Base-by-base conservation (phyloP, 2,329 filamentous ascomycete genomes). In the Periconia macrospinosa region DNA sequence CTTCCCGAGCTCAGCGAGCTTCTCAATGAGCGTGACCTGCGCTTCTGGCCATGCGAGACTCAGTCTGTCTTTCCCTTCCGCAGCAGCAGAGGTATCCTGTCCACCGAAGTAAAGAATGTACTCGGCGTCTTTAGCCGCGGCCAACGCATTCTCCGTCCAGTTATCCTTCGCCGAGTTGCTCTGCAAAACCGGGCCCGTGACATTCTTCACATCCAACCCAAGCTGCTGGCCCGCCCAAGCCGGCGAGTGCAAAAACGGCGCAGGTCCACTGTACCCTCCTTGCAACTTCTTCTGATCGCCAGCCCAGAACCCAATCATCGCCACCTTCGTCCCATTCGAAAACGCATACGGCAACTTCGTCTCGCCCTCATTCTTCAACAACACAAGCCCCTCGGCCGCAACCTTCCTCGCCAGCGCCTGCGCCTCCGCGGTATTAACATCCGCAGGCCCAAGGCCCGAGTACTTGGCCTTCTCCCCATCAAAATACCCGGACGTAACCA, bases 401-500 rank as follows among this genome's bases (percentile, higher is more conserved):
- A 86, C 83, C 35, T 79, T 76, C 33, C 82, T 77, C 0, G 86
- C 84, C 14, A 88, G 77, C 2, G 78, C 73, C 66, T 82, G 80
- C 0, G 83, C 79, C 15, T 79, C 67, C 0, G 81, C 76, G 0
- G 80, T 82, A 42, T 81, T 78, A 30, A 89, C 84, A 55, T 86
- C 79, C 0, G 72, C 67, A 75, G 80, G 86, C 3, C 70, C 73
- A 0, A 89, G 67, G 2, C 43, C 78, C 73, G 6, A 81, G 76
- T 60, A 68, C 84, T 86, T 15, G 72, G 74, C 51, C 72, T 62
- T n/a, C 69, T 61, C 2, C 65, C 74, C 73, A 59, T 86, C 82
- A 55, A 87, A 87, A 64, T 83, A 86, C 2, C 84, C 84, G 0
- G 81, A 74, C 2, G 77, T 76, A 15, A 86, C 76, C 6, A 87